Conservation (phyloP, 352 stramenopile species). For the Globisporangium heterothallicum region DNA sequence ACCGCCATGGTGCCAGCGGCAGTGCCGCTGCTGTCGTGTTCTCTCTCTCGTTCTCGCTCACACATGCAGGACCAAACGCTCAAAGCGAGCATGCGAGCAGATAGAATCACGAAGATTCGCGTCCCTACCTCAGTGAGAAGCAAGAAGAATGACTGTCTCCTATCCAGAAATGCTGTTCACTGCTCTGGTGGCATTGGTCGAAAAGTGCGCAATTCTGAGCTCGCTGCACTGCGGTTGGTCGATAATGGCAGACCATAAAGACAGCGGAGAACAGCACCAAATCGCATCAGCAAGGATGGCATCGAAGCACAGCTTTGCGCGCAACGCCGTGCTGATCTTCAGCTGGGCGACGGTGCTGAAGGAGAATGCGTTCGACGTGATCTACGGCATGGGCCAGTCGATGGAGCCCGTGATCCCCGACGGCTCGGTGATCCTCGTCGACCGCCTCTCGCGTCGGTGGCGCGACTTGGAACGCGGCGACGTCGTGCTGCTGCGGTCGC, state of each 20-base stretch:
- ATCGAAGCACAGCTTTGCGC: constrained; percentile 14
- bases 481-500: constrained; percentile 78
- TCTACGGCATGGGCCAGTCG: constrained; percentile 79
- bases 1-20: no score
- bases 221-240: no score
- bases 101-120: no score
- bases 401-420: constrained; percentile 80
- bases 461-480: constrained; percentile 63
- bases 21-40: no score
- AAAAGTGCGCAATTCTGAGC: no score
- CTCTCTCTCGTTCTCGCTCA: no score
- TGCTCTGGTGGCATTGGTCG: no score
- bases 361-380: constrained; percentile 66
- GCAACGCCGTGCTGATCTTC: constrained; percentile 52
- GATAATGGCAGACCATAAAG: background rate
- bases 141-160: no score
- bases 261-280: background rate
- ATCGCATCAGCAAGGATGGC: background rate
- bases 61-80: no score
- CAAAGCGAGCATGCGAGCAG: no score
- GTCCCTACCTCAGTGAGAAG: no score
- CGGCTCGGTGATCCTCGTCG: constrained; percentile 80
- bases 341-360: constrained; percentile 62
- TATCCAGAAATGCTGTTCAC: no score
- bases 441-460: constrained; percentile 69